Conservation (phyloP, 345 rosid genomes). For the Salix brachista region DNA sequence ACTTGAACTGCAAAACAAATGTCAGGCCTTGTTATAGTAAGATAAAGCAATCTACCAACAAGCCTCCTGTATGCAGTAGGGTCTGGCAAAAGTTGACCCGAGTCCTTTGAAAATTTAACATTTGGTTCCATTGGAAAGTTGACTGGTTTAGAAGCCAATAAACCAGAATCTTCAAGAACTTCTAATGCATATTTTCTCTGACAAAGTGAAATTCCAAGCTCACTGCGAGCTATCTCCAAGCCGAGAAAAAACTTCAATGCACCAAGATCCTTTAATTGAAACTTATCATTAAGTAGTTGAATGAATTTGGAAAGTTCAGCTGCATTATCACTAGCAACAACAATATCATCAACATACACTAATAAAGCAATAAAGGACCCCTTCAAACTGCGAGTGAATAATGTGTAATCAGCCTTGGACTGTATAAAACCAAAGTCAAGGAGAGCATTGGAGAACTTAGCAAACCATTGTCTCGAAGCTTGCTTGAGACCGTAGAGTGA, state of each 20-base stretch:
- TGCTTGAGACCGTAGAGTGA: not conserved
- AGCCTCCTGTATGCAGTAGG: too few species aligned
- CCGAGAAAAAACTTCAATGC: not conserved
- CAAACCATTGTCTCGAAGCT: not conserved
- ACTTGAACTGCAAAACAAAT: too few species aligned
- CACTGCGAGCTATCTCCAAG: not conserved
- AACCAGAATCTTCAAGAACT: not conserved
- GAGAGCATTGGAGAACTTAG: not conserved
- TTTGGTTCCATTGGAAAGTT: too few species aligned
- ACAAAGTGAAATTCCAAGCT: not conserved
- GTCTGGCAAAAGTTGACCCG: too few species aligned
- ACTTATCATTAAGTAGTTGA: not conserved
- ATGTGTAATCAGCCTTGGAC: not conserved
- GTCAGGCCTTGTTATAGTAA: too few species aligned
- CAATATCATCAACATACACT: too few species aligned
- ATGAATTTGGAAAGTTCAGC: not conserved
- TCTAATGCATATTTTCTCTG: slow-evolving; percentile 1
- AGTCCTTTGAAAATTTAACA: too few species aligned
- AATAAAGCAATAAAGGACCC: not conserved
- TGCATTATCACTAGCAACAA: not conserved
- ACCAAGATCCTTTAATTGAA: slow-evolving; percentile 8
- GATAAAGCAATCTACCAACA: too few species aligned
- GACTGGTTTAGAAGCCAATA: too few species aligned
- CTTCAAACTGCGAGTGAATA: not conserved
- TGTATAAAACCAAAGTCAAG: not conserved